Evolutionary conservation across 768 basidiomycete genomes (phyloP).

Genomic region (Dioszegia crocea): DNA sequence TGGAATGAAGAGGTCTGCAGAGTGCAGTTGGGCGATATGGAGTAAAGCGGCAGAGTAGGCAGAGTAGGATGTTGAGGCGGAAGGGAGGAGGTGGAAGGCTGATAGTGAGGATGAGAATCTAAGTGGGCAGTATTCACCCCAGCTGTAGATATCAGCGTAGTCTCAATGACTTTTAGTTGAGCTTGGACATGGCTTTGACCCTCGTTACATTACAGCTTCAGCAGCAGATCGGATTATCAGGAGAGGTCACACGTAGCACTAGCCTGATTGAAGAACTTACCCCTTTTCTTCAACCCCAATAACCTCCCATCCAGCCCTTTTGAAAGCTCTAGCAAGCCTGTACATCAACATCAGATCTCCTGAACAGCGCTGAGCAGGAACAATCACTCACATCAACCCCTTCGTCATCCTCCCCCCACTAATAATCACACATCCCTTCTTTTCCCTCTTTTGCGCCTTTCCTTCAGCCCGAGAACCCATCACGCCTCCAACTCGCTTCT

Average conservation of each 20-base stretch:
- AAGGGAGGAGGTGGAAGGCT: constrained; percentile 37
- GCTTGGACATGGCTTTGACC: no score
- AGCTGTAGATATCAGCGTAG: no score
- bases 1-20: constrained; percentile 44
- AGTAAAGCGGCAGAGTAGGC: constrained; percentile 36
- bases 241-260: neutral
- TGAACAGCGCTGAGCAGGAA: neutral
- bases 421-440: constrained; percentile 37
- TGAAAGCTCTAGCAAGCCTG: constrained; percentile 43
- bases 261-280: constrained; percentile 16
- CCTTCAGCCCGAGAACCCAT: neutral
- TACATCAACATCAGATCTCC: neutral
- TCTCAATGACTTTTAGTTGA: no score
- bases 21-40: constrained; percentile 33
- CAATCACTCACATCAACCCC: constrained; percentile 37
- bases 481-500: neutral
- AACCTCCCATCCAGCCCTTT: constrained; percentile 44
- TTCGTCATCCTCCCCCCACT: constrained; percentile 46
- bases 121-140: constrained; percentile 45
- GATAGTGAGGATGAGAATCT: constrained; percentile 38
- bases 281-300: constrained; percentile 45
- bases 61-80: constrained; percentile 24
- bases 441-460: neutral
- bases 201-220: no score
- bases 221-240: no score